A percentile compares a stretch with the other conserved stretches of the same genome.
Conservation (phyloP, 306 rosid genomes). For the Castanopsis chinensis region DNA sequence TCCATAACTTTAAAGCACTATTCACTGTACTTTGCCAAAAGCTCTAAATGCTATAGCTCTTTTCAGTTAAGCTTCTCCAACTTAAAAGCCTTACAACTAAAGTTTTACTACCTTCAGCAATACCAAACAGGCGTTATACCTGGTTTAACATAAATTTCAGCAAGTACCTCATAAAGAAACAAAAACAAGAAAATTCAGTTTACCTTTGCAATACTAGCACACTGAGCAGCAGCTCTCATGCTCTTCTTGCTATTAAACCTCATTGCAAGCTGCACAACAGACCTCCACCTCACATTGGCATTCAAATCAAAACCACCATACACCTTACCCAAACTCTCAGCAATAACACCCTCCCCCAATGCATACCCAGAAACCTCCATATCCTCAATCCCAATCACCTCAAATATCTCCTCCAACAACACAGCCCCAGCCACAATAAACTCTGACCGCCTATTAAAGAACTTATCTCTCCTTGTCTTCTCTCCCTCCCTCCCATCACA, state of each 20-base stretch:
- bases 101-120: background rate
- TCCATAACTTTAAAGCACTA: too few relatives aligned
- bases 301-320: conserved; percentile 8
- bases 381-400: conserved; percentile 30
- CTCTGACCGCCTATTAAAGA: conserved; percentile 30
- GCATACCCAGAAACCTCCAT: conserved; percentile 40
- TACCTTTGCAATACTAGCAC: conserved; percentile 35
- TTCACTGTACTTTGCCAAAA: too few relatives aligned
- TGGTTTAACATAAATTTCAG: background rate
- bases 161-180: background rate
- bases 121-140: background rate
- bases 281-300: conserved; percentile 26
- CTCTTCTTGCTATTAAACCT: conserved; percentile 32
- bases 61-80: too few relatives aligned
- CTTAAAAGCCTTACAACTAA: too few relatives aligned
- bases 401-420: conserved; percentile 37
- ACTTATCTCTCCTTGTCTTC: conserved; percentile 15
- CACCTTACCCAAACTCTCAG: conserved; percentile 15
- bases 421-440: conserved; percentile 39
- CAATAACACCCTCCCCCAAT: conserved; percentile 38
- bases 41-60: too few relatives aligned
- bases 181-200: background rate
- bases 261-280: conserved; percentile 27
- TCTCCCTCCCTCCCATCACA: conserved; percentile 27
- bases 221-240: conserved; percentile 29